Conservation (phyloP, 345 rosid genomes). For the Citrus reticulata region DNA sequence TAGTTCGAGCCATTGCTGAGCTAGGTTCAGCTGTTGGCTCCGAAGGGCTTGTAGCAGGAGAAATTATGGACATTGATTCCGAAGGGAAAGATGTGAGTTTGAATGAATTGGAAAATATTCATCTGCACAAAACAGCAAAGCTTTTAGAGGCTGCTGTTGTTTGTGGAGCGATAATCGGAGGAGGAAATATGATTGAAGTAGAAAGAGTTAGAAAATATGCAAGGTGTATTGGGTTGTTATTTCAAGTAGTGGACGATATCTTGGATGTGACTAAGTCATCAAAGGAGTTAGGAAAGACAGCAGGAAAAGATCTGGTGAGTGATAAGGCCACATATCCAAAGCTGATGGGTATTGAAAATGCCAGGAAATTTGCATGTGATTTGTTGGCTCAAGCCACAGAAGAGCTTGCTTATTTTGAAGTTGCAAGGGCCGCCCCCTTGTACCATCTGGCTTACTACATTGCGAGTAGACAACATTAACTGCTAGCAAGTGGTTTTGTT, state of each 20-base stretch:
- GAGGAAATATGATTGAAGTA: slow-evolving; percentile 17
- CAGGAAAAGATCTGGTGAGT: slow-evolving; percentile 31
- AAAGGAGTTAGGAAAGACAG: slow-evolving; percentile 34
- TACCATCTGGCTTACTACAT: slow-evolving; percentile 30
- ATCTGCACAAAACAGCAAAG: slow-evolving; percentile 34
- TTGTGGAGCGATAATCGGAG: slow-evolving; percentile 38
- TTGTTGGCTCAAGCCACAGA: slow-evolving; percentile 29
- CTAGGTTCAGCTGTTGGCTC: slow-evolving; percentile 44
- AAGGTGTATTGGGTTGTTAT: slow-evolving; percentile 28
- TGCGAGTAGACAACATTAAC: slow-evolving; percentile 26
- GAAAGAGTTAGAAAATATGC: slow-evolving; percentile 35
- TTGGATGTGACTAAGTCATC: slow-evolving; percentile 33
- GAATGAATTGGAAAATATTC: slow-evolving; percentile 32
- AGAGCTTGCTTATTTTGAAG: slow-evolving; percentile 28
- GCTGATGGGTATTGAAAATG: slow-evolving; percentile 32
- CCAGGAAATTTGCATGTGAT: slow-evolving; percentile 21
- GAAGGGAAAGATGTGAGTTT: slow-evolving; percentile 39
- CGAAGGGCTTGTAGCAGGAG: slow-evolving; percentile 54
- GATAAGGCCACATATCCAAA: slow-evolving; percentile 42
- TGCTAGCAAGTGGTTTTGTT: not conserved
- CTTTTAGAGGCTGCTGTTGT: slow-evolving; percentile 38
- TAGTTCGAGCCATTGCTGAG: slow-evolving; percentile 41
- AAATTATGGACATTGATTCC: slow-evolving; percentile 44
- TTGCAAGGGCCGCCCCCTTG: slow-evolving; percentile 28
- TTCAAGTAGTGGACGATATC: slow-evolving; percentile 38